These are phyloP conservation scores for Ammopiptanthus mongolicus DNA, from an alignment of 306 rosid genomes.

Conservation along the genomic window DNA sequence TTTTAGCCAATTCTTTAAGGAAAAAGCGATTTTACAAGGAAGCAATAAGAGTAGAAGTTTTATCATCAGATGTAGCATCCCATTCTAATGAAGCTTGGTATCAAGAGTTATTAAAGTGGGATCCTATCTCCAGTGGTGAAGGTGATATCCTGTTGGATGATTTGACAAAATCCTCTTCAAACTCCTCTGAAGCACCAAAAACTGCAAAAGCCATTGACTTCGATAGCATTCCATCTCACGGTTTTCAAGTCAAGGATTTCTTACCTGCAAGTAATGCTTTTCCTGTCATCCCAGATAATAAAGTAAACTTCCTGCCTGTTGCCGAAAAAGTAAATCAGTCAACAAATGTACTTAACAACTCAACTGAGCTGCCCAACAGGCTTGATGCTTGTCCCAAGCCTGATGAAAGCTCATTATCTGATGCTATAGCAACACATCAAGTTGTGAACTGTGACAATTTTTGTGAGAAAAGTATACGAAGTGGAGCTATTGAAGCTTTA, in stretches of 20 bases:
- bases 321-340: conserved; percentile 20
- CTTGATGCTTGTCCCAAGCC: conserved; percentile 25
- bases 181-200: conserved; percentile 47
- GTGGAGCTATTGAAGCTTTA: conserved; percentile 15
- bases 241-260: conserved; percentile 60
- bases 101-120: conserved; percentile 62
- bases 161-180: conserved; percentile 47
- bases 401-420: conserved; percentile 23
- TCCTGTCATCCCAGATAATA: conserved; percentile 21
- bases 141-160: conserved; percentile 80
- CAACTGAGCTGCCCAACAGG: conserved; percentile 18
- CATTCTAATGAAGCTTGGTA: conserved; percentile 42
- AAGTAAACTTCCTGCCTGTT: conserved; percentile 11
- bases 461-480: conserved; percentile 2
- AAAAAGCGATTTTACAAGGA: conserved; percentile 72
- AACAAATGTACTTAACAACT: conserved; percentile 21
- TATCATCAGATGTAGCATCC: conserved; percentile 41
- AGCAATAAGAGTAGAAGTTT: conserved; percentile 61
- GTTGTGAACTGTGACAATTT: conserved; percentile 8
- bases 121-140: conserved; percentile 78
- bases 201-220: conserved; percentile 64
- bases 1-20: conserved; percentile 66
- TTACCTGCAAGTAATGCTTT: conserved; percentile 31
- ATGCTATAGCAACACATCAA: conserved; percentile 9
- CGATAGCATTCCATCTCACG: conserved; percentile 52